Conservation (phyloP, 1,284 basidiomycete genomes). For the Porogramme epimiltina region DNA sequence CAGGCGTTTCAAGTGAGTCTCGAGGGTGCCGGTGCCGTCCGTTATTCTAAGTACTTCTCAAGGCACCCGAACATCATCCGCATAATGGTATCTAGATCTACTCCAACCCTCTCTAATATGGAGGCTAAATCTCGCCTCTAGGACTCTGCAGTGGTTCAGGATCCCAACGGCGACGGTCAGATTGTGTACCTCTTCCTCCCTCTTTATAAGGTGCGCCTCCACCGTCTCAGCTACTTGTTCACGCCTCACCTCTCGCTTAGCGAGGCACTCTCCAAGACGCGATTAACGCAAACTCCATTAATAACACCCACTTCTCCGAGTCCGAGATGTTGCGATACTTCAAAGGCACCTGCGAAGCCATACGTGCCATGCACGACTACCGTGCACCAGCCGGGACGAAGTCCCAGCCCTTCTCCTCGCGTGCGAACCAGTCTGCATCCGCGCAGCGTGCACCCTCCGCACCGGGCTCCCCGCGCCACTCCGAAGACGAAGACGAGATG, state of each 20-base stretch:
- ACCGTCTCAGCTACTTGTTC: not conserved
- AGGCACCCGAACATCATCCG: constrained; percentile 91
- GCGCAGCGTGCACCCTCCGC: constrained; percentile 27
- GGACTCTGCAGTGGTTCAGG: constrained; percentile 95
- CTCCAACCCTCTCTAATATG: not conserved
- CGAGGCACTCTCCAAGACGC: constrained; percentile 94
- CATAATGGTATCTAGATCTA: constrained; percentile 59
- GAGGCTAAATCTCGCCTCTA: constrained; percentile 30
- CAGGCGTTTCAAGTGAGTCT: constrained; percentile 81
- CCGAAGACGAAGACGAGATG: constrained; percentile 61
- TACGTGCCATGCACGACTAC: constrained; percentile 93
- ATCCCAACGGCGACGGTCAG: constrained; percentile 90
- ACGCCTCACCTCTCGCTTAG: constrained; percentile 36
- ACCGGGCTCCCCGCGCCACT: constrained; percentile 33
- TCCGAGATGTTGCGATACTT: constrained; percentile 87
- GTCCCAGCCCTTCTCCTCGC: constrained; percentile 29
- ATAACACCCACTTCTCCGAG: constrained; percentile 85
- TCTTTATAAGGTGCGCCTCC: constrained; percentile 68
- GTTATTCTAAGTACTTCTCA: constrained; percentile 1
- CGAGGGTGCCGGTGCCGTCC: constrained; percentile 1
- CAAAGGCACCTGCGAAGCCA: constrained; percentile 91
- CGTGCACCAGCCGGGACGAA: constrained; percentile 47
- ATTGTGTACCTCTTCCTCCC: constrained; percentile 95
- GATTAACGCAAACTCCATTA: constrained; percentile 87
- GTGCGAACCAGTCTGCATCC: constrained; percentile 30